phyloP scores from a whole-genome alignment of 1,284 basidiomycete species.

The Porogramme epimiltina region DNA sequence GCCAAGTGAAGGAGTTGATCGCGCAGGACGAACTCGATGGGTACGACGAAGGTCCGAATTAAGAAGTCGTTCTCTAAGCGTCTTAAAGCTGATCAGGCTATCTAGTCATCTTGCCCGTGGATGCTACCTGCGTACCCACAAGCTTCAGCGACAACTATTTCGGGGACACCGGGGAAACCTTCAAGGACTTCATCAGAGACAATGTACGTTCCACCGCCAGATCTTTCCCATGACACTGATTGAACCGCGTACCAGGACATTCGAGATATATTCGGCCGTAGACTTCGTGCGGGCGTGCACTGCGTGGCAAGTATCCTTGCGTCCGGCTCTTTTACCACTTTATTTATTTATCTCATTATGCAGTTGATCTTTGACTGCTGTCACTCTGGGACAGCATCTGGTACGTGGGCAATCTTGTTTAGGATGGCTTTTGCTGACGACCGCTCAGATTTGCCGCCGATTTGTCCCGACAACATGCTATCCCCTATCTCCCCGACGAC shows the following conservation, averaged over 20 bases:
- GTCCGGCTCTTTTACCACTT: not conserved
- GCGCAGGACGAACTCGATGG: constrained; percentile 22
- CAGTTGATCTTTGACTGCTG: constrained; percentile 31
- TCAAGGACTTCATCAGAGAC: constrained; percentile 16
- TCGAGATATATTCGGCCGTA: constrained; percentile 19
- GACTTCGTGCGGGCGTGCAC: constrained; percentile 16
- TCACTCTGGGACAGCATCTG: constrained; percentile 30
- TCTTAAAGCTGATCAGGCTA: not conserved
- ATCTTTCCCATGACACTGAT: not conserved
- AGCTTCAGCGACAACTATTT: not conserved
- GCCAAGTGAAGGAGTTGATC: constrained; percentile 11
- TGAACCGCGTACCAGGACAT: constrained; percentile 13
- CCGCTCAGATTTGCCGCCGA: not conserved
- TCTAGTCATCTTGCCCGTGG: constrained; percentile 9
- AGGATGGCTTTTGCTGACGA: not conserved
- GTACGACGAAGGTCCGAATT: constrained; percentile 22
- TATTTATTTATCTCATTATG: not conserved
- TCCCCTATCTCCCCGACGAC: not conserved
- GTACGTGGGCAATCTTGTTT: constrained; percentile 13
- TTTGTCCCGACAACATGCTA: not conserved
- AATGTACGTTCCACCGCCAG: constrained; percentile 9
- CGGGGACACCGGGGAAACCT: no score
- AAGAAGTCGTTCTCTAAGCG: not conserved
- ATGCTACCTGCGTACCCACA: not conserved
- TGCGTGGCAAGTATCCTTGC: constrained; percentile 14